These are phyloP conservation scores for Trichoderma asperellum DNA, from an alignment of 2,329 filamentous ascomycete genomes.

Conservation along the genomic window DNA sequence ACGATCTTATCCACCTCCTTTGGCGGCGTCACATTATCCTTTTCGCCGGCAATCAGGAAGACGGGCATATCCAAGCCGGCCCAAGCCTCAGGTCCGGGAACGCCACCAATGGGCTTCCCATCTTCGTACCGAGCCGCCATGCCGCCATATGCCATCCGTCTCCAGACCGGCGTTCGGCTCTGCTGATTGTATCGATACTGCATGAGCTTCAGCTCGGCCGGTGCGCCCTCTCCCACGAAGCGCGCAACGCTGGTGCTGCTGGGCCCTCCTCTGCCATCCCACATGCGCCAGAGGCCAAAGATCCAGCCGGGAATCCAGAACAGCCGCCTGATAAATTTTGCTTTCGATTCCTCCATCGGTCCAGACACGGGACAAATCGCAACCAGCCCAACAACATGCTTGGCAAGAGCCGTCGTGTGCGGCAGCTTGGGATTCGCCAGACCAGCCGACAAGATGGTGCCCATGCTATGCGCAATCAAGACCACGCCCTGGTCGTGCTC, in stretches of 20 bases:
- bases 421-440: slow-evolving; percentile 58
- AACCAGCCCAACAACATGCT: slow-evolving; percentile 74
- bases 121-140: slow-evolving; percentile 61
- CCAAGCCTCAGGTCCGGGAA: slow-evolving; percentile 75
- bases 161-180: slow-evolving; percentile 80
- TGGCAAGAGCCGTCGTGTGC: slow-evolving; percentile 55
- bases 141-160: slow-evolving; percentile 75
- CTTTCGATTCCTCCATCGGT: slow-evolving; percentile 57
- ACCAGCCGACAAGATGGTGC: slow-evolving; percentile 74
- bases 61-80: slow-evolving; percentile 71
- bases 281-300: slow-evolving; percentile 76
- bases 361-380: slow-evolving; percentile 79
- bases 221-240: slow-evolving; percentile 71
- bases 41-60: slow-evolving; percentile 76
- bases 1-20: slow-evolving; percentile 71
- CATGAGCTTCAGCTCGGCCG: slow-evolving; percentile 66
- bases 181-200: slow-evolving; percentile 80
- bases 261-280: slow-evolving; percentile 78
- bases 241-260: slow-evolving; percentile 78
- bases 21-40: slow-evolving; percentile 76
- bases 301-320: slow-evolving; percentile 71
- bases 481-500: slow-evolving; percentile 71
- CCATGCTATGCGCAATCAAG: slow-evolving; percentile 88
- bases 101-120: slow-evolving; percentile 60
- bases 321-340: slow-evolving; percentile 55